phyloP scores from a whole-genome alignment of 129 eudicot species.

The Mikania micrantha region DNA sequence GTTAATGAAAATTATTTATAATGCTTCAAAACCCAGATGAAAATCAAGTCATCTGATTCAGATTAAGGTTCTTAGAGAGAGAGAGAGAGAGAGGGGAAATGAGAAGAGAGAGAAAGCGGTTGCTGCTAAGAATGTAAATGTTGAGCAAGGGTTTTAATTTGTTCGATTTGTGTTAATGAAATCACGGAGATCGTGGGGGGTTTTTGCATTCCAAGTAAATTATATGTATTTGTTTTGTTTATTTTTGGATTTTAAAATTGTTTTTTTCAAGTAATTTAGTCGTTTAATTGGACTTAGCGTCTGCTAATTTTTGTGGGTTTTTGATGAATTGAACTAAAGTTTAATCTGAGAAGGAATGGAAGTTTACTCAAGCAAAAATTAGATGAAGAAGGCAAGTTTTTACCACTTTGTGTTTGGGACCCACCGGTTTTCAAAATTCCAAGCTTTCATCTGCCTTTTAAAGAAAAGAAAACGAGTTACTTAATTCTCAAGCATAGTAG shows the following conservation, averaged over 20 bases:
- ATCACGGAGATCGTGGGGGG: constrained; percentile 37
- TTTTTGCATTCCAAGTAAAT: background rate
- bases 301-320: background rate
- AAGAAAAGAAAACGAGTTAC: constrained; percentile 29
- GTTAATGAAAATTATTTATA: background rate
- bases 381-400: constrained; percentile 13
- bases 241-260: background rate
- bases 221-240: background rate
- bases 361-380: constrained; percentile 1
- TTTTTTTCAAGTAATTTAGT: background rate
- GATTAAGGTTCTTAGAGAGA: constrained; percentile 10
- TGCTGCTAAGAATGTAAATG: constrained; percentile 25
- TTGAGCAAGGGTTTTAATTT: constrained; percentile 4
- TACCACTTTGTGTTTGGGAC: constrained; percentile 31
- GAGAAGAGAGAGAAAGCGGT: constrained; percentile 16
- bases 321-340: constrained; percentile 8
- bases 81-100: constrained; percentile 1
- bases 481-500: constrained; percentile 64
- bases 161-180: background rate
- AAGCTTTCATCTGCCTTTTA: constrained; percentile 38
- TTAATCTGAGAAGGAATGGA: constrained; percentile 10
- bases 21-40: constrained; percentile 24
- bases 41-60: constrained; percentile 17
- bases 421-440: constrained; percentile 36
- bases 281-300: background rate